Percentiles rank a stretch among this genome's conserved stretches.
phyloP scores from a whole-genome alignment of 371 early-diverging fungal genomes.

The Mortierella sp. region DNA sequence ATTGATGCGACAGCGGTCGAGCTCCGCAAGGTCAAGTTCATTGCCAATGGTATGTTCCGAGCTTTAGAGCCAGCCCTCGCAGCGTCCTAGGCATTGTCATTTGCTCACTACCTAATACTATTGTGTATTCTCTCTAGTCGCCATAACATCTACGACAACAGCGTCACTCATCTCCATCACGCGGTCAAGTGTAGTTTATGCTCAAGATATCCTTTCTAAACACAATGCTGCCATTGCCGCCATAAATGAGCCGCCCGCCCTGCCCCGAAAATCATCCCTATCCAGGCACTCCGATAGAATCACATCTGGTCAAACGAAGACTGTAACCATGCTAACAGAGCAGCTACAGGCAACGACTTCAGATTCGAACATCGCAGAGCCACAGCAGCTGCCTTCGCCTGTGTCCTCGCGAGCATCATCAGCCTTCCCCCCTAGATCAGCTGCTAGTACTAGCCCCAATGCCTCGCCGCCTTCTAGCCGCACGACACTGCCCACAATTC shows the following conservation, averaged over 20 bases:
- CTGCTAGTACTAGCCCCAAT: not conserved
- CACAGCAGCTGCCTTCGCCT: constrained; percentile 31
- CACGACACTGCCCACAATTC: constrained; percentile 25
- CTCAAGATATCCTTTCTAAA: constrained; percentile 50
- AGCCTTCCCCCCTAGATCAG: constrained; percentile 15
- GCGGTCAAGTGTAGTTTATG: constrained; percentile 28
- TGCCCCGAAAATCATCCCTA: constrained; percentile 40
- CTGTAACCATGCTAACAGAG: constrained; percentile 48
- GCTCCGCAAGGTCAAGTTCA: constrained; percentile 53
- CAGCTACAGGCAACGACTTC: constrained; percentile 35
- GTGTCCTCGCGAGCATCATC: constrained; percentile 27
- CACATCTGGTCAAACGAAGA: constrained; percentile 34
- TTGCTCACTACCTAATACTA: constrained; percentile 18
- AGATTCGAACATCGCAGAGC: constrained; percentile 14
- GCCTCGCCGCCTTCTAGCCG: constrained; percentile 18
- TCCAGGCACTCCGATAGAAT: constrained; percentile 42
- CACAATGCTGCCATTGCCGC: constrained; percentile 48
- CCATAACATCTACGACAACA: constrained; percentile 43
- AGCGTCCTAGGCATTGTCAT: not conserved
- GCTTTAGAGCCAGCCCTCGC: not conserved
- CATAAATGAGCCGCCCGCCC: constrained; percentile 30
- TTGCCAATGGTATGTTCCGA: constrained; percentile 34
- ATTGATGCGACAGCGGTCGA: constrained; percentile 38
- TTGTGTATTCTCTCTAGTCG: constrained; percentile 26
- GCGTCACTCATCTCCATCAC: constrained; percentile 42